Conservation (phyloP, 257 asterid species). For the Scutellaria barbata region DNA sequence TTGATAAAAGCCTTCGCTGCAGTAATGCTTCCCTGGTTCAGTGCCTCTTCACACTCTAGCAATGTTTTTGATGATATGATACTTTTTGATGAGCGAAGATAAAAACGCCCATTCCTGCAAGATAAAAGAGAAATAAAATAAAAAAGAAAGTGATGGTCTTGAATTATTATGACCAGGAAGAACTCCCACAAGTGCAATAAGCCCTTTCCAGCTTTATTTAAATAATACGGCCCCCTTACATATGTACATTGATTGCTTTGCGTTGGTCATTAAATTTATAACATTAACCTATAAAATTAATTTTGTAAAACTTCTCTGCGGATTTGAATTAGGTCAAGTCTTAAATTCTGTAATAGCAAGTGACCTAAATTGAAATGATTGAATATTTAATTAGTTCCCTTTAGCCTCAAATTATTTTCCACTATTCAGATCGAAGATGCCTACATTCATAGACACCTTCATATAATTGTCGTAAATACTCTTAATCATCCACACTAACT, state of each 20-base stretch:
- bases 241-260: constrained; percentile 20
- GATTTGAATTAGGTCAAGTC: neutral
- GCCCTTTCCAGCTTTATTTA: constrained; percentile 26
- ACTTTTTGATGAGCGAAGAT: constrained; percentile 83
- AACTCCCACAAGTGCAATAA: constrained; percentile 15
- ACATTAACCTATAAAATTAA: constrained; percentile 11
- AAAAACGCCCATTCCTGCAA: constrained; percentile 91
- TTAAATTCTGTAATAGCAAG: neutral
- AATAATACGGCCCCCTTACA: neutral
- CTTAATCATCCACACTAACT: neutral
- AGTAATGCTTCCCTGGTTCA: constrained; percentile 84
- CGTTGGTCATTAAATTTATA: constrained; percentile 1
- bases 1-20: constrained; percentile 77
- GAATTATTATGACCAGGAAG: constrained; percentile 24
- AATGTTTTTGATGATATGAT: constrained; percentile 66
- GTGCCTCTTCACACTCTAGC: constrained; percentile 87
- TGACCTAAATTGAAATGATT: constrained; percentile 6
- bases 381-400: neutral
- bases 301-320: constrained; percentile 15
- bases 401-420: constrained; percentile 2
- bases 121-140: constrained; percentile 1
- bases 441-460: neutral
- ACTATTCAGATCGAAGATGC: neutral
- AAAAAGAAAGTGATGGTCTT: constrained; percentile 30
- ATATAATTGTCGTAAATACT: neutral